Conservation (phyloP, 1,284 basidiomycete species). For the Ustilago nuda region DNA sequence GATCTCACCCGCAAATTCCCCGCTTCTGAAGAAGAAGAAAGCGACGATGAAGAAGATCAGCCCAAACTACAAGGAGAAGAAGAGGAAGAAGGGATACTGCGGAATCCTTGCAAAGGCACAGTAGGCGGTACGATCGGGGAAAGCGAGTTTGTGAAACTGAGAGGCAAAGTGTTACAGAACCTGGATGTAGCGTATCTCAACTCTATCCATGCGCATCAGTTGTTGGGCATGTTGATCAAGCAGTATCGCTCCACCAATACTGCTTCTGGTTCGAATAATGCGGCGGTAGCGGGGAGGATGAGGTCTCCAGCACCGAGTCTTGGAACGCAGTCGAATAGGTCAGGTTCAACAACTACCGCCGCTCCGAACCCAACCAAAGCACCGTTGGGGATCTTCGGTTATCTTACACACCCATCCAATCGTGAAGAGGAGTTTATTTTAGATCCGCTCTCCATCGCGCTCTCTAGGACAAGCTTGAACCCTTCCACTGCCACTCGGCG, state of each 20-base stretch:
- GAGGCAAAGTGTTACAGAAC: constrained; percentile 46
- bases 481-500: constrained; percentile 13
- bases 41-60: constrained; percentile 8
- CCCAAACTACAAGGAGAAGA: not conserved
- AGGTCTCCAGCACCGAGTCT: constrained; percentile 32
- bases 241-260: constrained; percentile 19
- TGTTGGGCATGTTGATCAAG: constrained; percentile 58
- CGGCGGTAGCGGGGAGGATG: constrained; percentile 19
- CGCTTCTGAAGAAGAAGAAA: constrained; percentile 3
- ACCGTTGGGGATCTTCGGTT: constrained; percentile 35
- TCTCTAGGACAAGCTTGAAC: constrained; percentile 30
- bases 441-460: constrained; percentile 39
- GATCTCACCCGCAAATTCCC: constrained; percentile 1
- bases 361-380: constrained; percentile 4
- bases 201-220: constrained; percentile 58
- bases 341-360: not conserved
- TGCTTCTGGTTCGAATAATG: not conserved
- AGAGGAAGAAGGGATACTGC: constrained; percentile 8
- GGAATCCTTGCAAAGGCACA: constrained; percentile 3
- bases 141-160: constrained; percentile 51
- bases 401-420: constrained; percentile 12
- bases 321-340: constrained; percentile 23
- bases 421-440: constrained; percentile 47
- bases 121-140: constrained; percentile 54
- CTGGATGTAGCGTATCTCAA: constrained; percentile 58